phyloP scores from a whole-genome alignment of 352 stramenopile genomes.

The Pythium phragmiticola region DNA sequence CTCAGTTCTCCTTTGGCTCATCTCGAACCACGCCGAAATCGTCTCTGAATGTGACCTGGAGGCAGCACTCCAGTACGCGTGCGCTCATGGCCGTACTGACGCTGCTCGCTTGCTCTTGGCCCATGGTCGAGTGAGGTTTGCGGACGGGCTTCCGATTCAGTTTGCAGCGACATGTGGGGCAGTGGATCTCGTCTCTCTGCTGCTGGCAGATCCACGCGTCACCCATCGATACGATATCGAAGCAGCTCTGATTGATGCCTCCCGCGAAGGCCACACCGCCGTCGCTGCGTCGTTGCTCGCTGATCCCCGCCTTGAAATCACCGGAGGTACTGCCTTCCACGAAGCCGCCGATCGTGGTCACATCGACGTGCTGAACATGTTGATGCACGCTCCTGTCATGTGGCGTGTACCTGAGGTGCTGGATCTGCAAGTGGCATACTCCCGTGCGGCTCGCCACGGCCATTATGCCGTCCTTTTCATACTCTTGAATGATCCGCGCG shows the following conservation, averaged over 20 bases:
- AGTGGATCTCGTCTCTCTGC: slow-evolving; percentile 13
- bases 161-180: slow-evolving; percentile 22
- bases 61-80: slow-evolving; percentile 29
- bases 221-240: slow-evolving; percentile 13
- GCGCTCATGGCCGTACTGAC: slow-evolving; percentile 16
- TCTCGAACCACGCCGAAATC: not conserved
- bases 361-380: slow-evolving; percentile 4
- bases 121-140: not conserved
- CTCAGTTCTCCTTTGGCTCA: slow-evolving; percentile 18
- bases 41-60: slow-evolving; percentile 16
- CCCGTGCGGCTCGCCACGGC: not conserved
- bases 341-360: slow-evolving; percentile 18
- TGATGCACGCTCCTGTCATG: slow-evolving; percentile 7
- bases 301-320: slow-evolving; percentile 14
- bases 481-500: slow-evolving; percentile 16
- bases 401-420: not conserved
- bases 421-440: slow-evolving; percentile 10
- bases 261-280: slow-evolving; percentile 16
- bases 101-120: slow-evolving; percentile 12
- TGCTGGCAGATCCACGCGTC: slow-evolving; percentile 19
- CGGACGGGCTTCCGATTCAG: slow-evolving; percentile 17
- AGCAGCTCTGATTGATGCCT: slow-evolving; percentile 20
- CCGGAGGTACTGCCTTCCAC: slow-evolving; percentile 13
- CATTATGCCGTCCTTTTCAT: slow-evolving; percentile 16
- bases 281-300: slow-evolving; percentile 10